Evolutionary conservation across 164 flowering plant species (phyloP).

Genomic region (Litsea cubeba): DNA sequence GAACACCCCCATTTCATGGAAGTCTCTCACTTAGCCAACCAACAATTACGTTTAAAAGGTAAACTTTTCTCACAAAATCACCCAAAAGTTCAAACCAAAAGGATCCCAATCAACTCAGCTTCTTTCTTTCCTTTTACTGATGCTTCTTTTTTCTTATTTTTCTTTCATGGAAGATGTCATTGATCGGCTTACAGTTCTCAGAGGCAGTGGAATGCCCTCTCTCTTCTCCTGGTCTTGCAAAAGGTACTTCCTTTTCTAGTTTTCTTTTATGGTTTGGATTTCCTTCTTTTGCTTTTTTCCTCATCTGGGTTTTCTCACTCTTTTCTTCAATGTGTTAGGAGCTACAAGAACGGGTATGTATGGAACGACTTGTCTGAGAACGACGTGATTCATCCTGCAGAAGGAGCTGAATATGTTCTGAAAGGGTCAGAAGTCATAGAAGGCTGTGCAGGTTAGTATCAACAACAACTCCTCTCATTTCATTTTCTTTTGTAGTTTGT

Average conservation of each 20-base stretch:
- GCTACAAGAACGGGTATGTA: conserved; percentile 89
- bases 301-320: not conserved
- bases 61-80: not conserved
- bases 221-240: conserved; percentile 94
- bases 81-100: not conserved
- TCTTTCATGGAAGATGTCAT: conserved; percentile 44
- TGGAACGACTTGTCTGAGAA: conserved; percentile 81
- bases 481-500: not conserved
- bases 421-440: conserved; percentile 78
- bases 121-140: not conserved
- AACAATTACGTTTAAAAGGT: conserved; percentile 23
- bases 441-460: conserved; percentile 17
- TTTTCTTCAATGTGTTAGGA: conserved; percentile 37
- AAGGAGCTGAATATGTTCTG: conserved; percentile 76
- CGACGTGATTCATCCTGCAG: conserved; percentile 55
- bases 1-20: conserved; percentile 78
- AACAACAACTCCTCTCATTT: too few relatives aligned
- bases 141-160: not conserved
- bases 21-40: conserved; percentile 32
- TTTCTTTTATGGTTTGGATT: not conserved
- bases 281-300: not conserved
- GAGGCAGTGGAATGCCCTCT: conserved; percentile 87
- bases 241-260: conserved; percentile 35
- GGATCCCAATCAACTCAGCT: too few relatives aligned
- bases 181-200: conserved; percentile 54